Base-by-base conservation (phyloP, 208 protist genomes). In the Trypanosoma scelopori region DNA sequence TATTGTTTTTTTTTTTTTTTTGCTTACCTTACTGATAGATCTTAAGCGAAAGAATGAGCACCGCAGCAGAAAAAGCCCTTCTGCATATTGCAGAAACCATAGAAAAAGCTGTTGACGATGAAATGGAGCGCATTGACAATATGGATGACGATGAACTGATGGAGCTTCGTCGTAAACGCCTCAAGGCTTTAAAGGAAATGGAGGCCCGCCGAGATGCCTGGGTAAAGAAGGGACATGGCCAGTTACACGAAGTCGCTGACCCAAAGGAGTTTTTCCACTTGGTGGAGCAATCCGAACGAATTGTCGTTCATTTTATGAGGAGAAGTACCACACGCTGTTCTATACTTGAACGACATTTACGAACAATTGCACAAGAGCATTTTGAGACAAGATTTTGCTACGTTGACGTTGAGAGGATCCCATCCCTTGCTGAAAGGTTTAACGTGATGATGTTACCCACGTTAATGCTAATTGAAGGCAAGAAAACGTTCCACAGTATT, bases 381-480 rank as follows among this genome's bases (percentile, higher is more conserved):
- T 91, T 95, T 39, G 93, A 97, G 64, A 91, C 89, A 18, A 65
- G 84, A 2, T 97, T 97, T 62, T 87, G 83, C 62, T 93, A 86
- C 64, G 72, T 97, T 51, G 81, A 97, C 62, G 93, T 93, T 9
- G 93, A 97, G 64, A 85, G 90, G 48, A 69, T 91, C 45, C 87
- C 85, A 18, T 83, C 81, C 18, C 79, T 97, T n/a, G 82, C 89
- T 25, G 82, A 97, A 72, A 71, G 84, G 32, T 93, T 97, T 64
- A 94, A 92, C 43, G 83, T 97, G n/a, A 78, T 91, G 65, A 94
- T 97, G 86, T 79, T 97, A 30, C 93, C 93, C 15, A 96, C 93
- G 3, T 55, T 97, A 41, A 94, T 96, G 84, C 82, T 97, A 18
- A 78, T 96, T n/a, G 84, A 95, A 57, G 87, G 90, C 46, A 86